Base-by-base conservation (phyloP, 2,329 filamentous ascomycete genomes). In the Phoma sp. region DNA sequence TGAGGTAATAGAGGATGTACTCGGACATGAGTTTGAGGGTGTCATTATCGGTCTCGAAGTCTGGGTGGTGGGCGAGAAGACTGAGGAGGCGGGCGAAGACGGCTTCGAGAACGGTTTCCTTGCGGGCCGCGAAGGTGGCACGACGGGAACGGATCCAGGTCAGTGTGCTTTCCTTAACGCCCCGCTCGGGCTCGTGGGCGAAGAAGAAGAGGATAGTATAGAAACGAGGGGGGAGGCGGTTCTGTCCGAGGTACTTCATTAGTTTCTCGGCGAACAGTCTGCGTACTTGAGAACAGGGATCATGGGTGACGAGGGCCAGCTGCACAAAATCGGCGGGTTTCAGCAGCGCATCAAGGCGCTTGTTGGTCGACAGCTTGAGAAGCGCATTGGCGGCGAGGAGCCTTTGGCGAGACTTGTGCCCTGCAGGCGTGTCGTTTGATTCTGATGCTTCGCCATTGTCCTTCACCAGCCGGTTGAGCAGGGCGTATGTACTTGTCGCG, bases 1-100 rank as follows among this genome's bases (percentile, higher is more conserved):
- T 87, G 41, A 98, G 81, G 71, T 96, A 99, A 77, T 94, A 97
- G 37, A 97, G 75, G 54, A 99, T 87, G 74, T 98, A 99, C 64
- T 88, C 87, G 6, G 91, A 88, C 73, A 96, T 93, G 70, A 96
- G 91, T 39, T 87, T 81, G 43, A 97, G 78, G 43, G 92, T 88
- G 13, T 86, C 83, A 2, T 86, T 76, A 6, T 75, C 71, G 3
- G 56, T 67, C 27, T 84, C 86, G 64, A 94, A 97, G 74, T 99
- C 95, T 1, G 93, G 93, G 73, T 99, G 95, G 72, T 98, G 94
- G 5, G 94, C 93, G 38, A 99, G 83, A 38, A 99, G 79, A 43
- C 92, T 95, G 47, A 99, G 81, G 31, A 98, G 83, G 8, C 95
- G 87, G 24, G 90, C 87, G 71, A 98, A 90, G 12, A 89, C 84